Conservation (phyloP, 106 monocot species). For the Chionographis japonica region DNA sequence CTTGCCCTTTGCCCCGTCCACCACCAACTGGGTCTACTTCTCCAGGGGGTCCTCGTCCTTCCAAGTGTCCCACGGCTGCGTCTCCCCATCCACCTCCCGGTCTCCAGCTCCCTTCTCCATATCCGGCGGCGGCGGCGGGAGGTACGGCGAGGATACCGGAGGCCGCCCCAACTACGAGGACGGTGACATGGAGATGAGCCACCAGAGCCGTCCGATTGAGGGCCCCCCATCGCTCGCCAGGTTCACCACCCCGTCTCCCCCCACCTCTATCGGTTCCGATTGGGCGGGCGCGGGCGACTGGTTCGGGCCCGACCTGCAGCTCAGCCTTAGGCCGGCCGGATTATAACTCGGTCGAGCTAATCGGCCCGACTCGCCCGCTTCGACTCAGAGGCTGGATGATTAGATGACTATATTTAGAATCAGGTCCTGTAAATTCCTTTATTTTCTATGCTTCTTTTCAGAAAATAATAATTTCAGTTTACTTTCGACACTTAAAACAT, state of each 20-base stretch:
- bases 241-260: constrained; percentile 3
- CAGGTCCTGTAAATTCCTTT: no score
- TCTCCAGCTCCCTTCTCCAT: neutral
- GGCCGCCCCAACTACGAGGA: constrained; percentile 2
- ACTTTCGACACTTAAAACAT: no score
- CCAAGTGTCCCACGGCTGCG: constrained; percentile 40
- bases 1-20: neutral
- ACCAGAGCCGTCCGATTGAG: neutral
- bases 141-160: neutral
- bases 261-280: neutral
- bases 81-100: constrained; percentile 5
- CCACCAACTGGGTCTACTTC: constrained; percentile 37
- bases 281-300: constrained; percentile 16
- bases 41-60: constrained; percentile 18
- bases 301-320: constrained; percentile 72
- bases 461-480: no score
- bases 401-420: no score
- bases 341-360: constrained; percentile 11
- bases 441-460: no score
- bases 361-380: neutral
- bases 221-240: neutral
- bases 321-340: constrained; percentile 78
- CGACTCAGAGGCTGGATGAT: no score
- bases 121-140: neutral
- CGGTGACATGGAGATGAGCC: neutral